These are phyloP conservation scores for Penicillium sp. DNA, from an alignment of 2,329 filamentous ascomycete species.

Conservation along the genomic window DNA sequence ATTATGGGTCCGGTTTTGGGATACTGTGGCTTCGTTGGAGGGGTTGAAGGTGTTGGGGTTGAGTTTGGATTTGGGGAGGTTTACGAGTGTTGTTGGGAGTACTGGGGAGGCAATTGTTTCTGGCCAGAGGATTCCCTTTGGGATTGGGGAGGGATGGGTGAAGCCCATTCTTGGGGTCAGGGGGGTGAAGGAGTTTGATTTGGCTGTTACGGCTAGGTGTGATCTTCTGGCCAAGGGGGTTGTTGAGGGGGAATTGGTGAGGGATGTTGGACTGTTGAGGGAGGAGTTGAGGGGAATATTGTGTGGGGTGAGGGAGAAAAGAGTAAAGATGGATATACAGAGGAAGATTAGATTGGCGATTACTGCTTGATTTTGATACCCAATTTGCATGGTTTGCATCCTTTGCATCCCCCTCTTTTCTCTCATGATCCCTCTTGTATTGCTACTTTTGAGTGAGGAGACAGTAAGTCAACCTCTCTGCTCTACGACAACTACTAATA, in stretches of 20 bases:
- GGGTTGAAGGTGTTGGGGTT: slow-evolving; percentile 24
- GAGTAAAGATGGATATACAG: background rate
- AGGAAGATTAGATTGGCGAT: slow-evolving; percentile 26
- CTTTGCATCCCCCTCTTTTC: too few species aligned
- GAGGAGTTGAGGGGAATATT: slow-evolving; percentile 27
- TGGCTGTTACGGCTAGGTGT: slow-evolving; percentile 35
- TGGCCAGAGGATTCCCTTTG: slow-evolving; percentile 26
- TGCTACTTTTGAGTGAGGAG: too few species aligned
- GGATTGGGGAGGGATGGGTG: slow-evolving; percentile 30
- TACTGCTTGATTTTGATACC: slow-evolving; percentile 17
- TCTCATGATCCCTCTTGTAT: too few species aligned
- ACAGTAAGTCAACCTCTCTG: too few species aligned
- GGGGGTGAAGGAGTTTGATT: slow-evolving; percentile 31
- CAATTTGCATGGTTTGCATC: too few species aligned
- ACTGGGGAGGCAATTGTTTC: slow-evolving; percentile 16
- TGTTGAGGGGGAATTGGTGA: slow-evolving; percentile 27
- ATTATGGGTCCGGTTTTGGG: slow-evolving; percentile 35
- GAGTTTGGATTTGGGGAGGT: slow-evolving; percentile 34
- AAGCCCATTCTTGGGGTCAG: slow-evolving; percentile 29
- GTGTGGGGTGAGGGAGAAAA: slow-evolving; percentile 19
- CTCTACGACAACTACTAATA: too few species aligned
- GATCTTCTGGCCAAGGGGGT: slow-evolving; percentile 28
- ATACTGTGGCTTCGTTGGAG: slow-evolving; percentile 18
- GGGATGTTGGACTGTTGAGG: slow-evolving; percentile 28
- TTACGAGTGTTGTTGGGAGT: slow-evolving; percentile 19